Percentiles rank a stretch among this genome's conserved stretches.
Evolutionary conservation across 345 rosid species (phyloP).

Genomic region (Dovyalis caffra): DNA sequence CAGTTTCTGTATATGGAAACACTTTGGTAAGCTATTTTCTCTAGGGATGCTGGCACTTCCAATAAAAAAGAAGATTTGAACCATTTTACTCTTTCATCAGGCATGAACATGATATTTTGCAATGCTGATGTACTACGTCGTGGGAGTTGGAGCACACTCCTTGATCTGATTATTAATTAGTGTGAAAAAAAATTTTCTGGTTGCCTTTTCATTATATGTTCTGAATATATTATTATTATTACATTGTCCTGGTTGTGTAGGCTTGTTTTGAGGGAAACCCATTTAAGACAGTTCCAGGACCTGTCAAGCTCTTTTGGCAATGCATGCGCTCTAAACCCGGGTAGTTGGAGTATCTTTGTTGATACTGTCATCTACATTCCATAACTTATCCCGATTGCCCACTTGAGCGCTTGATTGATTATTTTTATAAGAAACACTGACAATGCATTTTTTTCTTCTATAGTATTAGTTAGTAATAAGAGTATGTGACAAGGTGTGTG

Average conservation of each 20-base stretch:
- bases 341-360: slow-evolving; percentile 34
- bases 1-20: background rate
- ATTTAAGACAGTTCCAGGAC: slow-evolving; percentile 96
- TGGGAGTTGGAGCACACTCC: background rate
- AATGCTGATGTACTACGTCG: too few relatives aligned
- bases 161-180: background rate
- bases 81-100: too few relatives aligned
- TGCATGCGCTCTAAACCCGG: slow-evolving; percentile 99
- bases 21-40: background rate
- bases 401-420: background rate
- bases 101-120: background rate
- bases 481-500: slow-evolving; percentile 13
- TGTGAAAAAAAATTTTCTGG: background rate
- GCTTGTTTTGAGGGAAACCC: slow-evolving; percentile 98
- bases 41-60: too few relatives aligned
- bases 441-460: background rate
- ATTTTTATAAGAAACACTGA: background rate
- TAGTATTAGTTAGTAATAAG: too few relatives aligned
- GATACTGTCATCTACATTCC: background rate
- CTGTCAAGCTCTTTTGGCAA: slow-evolving; percentile 81
- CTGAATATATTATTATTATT: background rate
- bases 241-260: slow-evolving; percentile 33
- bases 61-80: too few relatives aligned
- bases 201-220: background rate
- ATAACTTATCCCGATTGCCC: background rate